Evolutionary conservation across 495 filamentous ascomycete species (phyloP).

Genomic region (Pseudomonodictys pantanalensis): DNA sequence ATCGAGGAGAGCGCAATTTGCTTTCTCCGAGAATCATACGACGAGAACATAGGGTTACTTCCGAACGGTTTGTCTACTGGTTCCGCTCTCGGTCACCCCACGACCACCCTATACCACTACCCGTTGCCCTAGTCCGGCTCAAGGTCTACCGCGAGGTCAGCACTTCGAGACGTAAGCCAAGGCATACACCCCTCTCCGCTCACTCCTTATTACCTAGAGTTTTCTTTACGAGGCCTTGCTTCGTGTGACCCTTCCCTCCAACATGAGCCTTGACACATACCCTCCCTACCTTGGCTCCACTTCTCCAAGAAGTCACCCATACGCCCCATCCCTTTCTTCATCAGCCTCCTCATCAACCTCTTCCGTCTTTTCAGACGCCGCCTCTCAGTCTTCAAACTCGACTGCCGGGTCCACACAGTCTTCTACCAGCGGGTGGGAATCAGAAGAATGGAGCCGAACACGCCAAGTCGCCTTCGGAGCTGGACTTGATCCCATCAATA

Average conservation of each 20-base stretch:
- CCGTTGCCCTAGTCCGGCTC: constrained; percentile 18
- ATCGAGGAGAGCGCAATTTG: constrained; percentile 4
- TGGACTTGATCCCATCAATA: constrained; percentile 1
- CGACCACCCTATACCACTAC: constrained; percentile 27
- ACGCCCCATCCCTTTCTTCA: constrained; percentile 65
- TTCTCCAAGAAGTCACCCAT: constrained; percentile 46
- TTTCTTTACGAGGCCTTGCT: constrained; percentile 12
- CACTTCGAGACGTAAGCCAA: constrained; percentile 19
- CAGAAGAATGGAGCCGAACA: constrained; percentile 28
- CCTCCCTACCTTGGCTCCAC: constrained; percentile 24
- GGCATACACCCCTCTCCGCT: constrained; percentile 27
- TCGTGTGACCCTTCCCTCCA: constrained; percentile 9
- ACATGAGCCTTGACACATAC: constrained; percentile 31
- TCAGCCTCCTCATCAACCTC: constrained; percentile 70
- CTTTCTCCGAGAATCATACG: constrained; percentile 22
- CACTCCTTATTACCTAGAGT: constrained; percentile 23
- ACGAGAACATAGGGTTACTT: constrained; percentile 28
- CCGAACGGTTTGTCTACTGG: constrained; percentile 35
- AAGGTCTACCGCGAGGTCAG: constrained; percentile 19
- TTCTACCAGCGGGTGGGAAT: constrained; percentile 18
- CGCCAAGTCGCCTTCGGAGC: not conserved
- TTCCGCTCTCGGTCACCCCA: constrained; percentile 33
- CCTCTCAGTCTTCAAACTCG: constrained; percentile 48
- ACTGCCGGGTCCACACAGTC: constrained; percentile 18
- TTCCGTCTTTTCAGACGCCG: constrained; percentile 75